A percentile compares a stretch with the other conserved stretches of the same genome.
These are phyloP conservation scores for Fusarium graminum DNA, from an alignment of 2,329 filamentous ascomycete genomes.

Conservation along the genomic window DNA sequence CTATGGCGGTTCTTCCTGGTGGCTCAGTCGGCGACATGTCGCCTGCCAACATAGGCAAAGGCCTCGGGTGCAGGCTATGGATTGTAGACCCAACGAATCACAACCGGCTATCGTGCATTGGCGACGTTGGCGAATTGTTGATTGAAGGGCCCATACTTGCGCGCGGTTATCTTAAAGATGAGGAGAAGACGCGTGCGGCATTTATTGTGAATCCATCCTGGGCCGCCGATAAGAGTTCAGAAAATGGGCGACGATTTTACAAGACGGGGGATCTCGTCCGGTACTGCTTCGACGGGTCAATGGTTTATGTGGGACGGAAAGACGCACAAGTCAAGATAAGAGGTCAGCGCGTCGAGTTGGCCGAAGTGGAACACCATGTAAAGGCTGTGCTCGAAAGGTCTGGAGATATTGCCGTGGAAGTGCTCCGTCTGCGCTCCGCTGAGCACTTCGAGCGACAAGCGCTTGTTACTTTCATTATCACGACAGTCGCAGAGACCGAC, in stretches of 20 bases:
- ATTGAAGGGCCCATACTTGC: conserved; percentile 18
- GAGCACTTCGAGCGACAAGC: conserved; percentile 12
- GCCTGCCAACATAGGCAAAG: conserved; percentile 17
- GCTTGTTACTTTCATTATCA: conserved; percentile 12
- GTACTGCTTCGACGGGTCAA: conserved; percentile 10
- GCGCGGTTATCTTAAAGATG: conserved; percentile 12
- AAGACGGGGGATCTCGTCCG: conserved; percentile 18
- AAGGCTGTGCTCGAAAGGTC: conserved; percentile 12
- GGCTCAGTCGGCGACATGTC: conserved; percentile 9
- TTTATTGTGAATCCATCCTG: conserved; percentile 16
- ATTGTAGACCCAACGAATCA: conserved; percentile 12
- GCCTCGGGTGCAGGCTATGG: conserved; percentile 16
- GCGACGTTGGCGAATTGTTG: conserved; percentile 10
- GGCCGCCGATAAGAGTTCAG: conserved; percentile 3
- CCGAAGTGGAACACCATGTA: conserved; percentile 21
- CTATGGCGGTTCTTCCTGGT: conserved; percentile 15
- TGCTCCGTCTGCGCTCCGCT: conserved; percentile 12
- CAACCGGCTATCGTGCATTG: conserved; percentile 10
- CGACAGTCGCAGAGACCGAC: conserved; percentile 8
- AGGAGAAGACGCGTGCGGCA: conserved; percentile 15
- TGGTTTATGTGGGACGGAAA: conserved; percentile 17
- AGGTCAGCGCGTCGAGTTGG: conserved; percentile 18
- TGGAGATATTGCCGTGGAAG: conserved; percentile 12
- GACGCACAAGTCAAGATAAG: conserved; percentile 17
- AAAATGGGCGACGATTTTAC: conserved; percentile 13